A percentile compares a stretch with the other conserved stretches of the same genome.
Conservation (phyloP, 106 monocot genomes). For the Triglochin maritima region DNA sequence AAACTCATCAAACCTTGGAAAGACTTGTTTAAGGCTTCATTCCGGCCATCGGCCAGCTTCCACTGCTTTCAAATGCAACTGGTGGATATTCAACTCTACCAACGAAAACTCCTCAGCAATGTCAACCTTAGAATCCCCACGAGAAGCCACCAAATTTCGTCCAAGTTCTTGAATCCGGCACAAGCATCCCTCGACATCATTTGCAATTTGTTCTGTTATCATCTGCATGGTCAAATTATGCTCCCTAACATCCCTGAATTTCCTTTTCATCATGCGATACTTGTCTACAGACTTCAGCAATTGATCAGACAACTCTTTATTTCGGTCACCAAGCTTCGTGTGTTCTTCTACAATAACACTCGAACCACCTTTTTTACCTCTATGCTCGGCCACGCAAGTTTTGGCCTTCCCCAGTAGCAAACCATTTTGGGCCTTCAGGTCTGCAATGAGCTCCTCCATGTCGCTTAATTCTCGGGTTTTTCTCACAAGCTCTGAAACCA, state of each 20-base stretch:
- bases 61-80: no score
- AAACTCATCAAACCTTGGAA: no score
- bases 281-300: conserved; percentile 30
- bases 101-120: no score
- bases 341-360: not conserved
- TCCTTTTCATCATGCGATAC: conserved; percentile 34
- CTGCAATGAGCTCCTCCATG: conserved; percentile 32
- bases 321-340: conserved; percentile 23
- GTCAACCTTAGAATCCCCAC: no score
- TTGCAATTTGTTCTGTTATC: conserved; percentile 8
- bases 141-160: no score
- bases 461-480: conserved; percentile 24
- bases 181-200: no score
- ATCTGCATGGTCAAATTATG: conserved; percentile 12
- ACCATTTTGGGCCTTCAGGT: conserved; percentile 40
- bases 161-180: no score
- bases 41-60: no score
- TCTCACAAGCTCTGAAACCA: conserved; percentile 32
- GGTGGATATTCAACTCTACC: no score
- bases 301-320: conserved; percentile 43
- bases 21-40: no score
- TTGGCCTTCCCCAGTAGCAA: conserved; percentile 34
- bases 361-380: not conserved
- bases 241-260: conserved; percentile 35
- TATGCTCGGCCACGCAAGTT: conserved; percentile 11